Conservation (phyloP, 1,139 yeast species). For the Yamadazyma atmosphaerica region DNA sequence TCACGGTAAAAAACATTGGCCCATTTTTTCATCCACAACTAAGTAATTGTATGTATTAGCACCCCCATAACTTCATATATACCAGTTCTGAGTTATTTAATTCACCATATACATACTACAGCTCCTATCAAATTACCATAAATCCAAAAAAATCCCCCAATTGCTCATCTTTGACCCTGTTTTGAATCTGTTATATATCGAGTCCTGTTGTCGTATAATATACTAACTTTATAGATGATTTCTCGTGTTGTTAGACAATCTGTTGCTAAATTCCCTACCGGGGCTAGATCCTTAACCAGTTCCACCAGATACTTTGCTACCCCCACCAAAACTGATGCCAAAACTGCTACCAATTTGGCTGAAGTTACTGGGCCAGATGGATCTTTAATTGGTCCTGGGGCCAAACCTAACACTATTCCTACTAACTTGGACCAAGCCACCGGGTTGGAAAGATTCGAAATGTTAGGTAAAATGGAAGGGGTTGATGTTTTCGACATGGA, state of each 20-base stretch:
- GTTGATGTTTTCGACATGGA: constrained; percentile 90
- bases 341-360: constrained; percentile 67
- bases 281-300: constrained; percentile 11
- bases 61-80: no score
- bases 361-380: constrained; percentile 78
- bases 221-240: constrained; percentile 11
- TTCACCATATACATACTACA: constrained; percentile 1
- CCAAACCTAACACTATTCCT: constrained; percentile 79
- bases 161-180: neutral
- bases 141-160: neutral
- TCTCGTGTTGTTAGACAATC: constrained; percentile 17
- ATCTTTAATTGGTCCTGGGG: constrained; percentile 89
- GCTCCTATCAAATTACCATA: neutral
- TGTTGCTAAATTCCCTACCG: constrained; percentile 8
- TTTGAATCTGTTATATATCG: neutral
- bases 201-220: neutral
- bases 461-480: constrained; percentile 94
- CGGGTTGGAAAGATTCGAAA: constrained; percentile 96
- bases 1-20: neutral
- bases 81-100: no score
- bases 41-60: constrained; percentile 2
- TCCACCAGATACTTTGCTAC: constrained; percentile 14
- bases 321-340: constrained; percentile 38
- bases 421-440: constrained; percentile 95
- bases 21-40: constrained; percentile 1